A percentile compares a stretch with the other conserved stretches of the same genome.
Conservation (phyloP, 495 filamentous ascomycete genomes). For the Talaromyces nanjingensis region DNA sequence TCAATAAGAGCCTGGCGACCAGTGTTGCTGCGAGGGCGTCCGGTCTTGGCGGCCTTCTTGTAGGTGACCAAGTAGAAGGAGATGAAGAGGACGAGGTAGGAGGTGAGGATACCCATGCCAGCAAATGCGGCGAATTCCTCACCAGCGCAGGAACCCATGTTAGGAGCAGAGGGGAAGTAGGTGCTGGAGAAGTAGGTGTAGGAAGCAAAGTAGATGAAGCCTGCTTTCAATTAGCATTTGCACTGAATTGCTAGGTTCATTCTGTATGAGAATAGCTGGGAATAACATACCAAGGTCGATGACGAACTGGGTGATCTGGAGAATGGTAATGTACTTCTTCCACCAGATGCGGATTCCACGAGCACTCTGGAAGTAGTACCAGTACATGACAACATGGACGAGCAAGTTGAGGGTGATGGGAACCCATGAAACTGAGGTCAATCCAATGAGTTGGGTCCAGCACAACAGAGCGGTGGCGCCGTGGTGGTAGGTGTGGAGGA, state of each 20-base stretch:
- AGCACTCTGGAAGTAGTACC: constrained; percentile 58
- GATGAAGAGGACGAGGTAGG: constrained; percentile 96
- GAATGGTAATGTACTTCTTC: constrained; percentile 54
- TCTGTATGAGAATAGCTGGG: background rate
- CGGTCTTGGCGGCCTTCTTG: constrained; percentile 70
- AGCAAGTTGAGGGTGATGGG: constrained; percentile 60
- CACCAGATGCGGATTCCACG: constrained; percentile 54
- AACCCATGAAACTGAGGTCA: constrained; percentile 63
- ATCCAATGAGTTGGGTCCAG: constrained; percentile 64
- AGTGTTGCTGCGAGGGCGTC: constrained; percentile 44
- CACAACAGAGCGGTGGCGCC: constrained; percentile 65
- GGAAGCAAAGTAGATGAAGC: constrained; percentile 91
- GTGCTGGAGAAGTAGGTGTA: constrained; percentile 91
- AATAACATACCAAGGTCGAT: constrained; percentile 46
- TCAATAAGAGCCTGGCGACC: constrained; percentile 45
- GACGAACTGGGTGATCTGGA: constrained; percentile 53
- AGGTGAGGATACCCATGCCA: constrained; percentile 84
- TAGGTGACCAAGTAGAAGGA: constrained; percentile 98
- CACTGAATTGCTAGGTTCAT: background rate
- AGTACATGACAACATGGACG: constrained; percentile 67
- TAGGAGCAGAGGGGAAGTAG: constrained; percentile 84
- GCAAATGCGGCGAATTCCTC: constrained; percentile 97
- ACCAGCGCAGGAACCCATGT: constrained; percentile 77
- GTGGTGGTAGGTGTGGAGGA: constrained; percentile 72
- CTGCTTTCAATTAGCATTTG: constrained; percentile 29